Conservation (phyloP, 1,139 yeast genomes). For the Diutina ranongensis region DNA sequence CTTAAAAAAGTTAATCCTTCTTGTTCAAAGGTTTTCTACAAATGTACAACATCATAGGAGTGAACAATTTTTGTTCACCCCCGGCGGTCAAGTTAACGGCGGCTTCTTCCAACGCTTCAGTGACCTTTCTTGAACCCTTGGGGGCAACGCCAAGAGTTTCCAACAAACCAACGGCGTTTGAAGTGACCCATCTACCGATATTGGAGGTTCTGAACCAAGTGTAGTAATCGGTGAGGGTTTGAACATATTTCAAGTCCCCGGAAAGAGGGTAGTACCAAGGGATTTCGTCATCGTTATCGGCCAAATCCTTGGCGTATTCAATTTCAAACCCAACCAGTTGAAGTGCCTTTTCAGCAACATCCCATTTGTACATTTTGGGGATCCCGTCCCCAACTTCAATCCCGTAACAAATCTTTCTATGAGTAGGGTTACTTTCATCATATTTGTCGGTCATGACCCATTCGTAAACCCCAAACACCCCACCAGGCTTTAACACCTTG, state of each 20-base stretch:
- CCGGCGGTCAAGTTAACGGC: conserved; percentile 93
- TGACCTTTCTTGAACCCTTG: conserved; percentile 83
- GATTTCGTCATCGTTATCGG: conserved; percentile 68
- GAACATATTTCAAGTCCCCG: conserved; percentile 87
- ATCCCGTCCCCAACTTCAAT: conserved; percentile 98
- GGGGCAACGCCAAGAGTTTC: conserved; percentile 88
- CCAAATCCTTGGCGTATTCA: conserved; percentile 67
- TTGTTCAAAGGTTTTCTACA: conserved; percentile 54
- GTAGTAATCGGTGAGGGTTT: conserved; percentile 63
- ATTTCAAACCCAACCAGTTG: conserved; percentile 81
- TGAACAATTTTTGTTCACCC: conserved; percentile 77
- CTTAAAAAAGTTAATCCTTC: conserved; percentile 4
- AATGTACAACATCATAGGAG: conserved; percentile 93
- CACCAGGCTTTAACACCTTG: conserved; percentile 96
- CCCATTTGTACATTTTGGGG: conserved; percentile 85
- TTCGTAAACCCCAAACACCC: conserved; percentile 94
- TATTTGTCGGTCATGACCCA: conserved; percentile 97
- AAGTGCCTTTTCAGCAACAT: conserved; percentile 83
- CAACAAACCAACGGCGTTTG: conserved; percentile 64
- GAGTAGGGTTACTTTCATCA: conserved; percentile 79
- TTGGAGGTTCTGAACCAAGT: conserved; percentile 85
- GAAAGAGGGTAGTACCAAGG: conserved; percentile 98
- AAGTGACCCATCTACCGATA: conserved; percentile 79
- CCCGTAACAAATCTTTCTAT: conserved; percentile 92
- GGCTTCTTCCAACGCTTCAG: conserved; percentile 90